phyloP scores from a whole-genome alignment of 352 stramenopile genomes.

The Globisporangium takayamanum region DNA sequence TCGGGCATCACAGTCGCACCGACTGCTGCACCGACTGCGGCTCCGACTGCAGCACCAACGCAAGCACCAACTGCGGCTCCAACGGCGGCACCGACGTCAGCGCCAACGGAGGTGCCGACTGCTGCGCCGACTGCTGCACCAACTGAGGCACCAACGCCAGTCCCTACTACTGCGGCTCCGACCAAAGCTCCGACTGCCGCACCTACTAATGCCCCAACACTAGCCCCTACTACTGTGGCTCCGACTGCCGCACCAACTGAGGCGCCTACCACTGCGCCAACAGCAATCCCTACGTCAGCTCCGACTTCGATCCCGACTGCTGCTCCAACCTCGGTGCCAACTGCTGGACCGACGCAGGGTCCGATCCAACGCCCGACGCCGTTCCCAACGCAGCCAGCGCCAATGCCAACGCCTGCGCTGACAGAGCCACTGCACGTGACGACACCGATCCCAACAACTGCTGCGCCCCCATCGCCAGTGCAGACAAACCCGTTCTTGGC shows the following conservation, averaged over 20 bases:
- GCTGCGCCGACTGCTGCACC: slow-evolving; percentile 7
- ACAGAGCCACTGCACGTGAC: background rate
- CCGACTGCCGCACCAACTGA: slow-evolving; percentile 5
- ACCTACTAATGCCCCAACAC: slow-evolving; percentile 3
- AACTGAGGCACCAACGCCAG: background rate
- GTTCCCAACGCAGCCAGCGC: background rate
- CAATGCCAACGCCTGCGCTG: background rate
- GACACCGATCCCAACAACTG: background rate
- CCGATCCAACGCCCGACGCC: background rate
- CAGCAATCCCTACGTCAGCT: background rate
- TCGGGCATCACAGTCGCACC: slow-evolving; percentile 12
- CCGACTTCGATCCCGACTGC: background rate
- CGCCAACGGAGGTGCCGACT: background rate
- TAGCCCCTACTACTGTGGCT: background rate
- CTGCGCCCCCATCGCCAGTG: background rate
- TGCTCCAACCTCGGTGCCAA: background rate
- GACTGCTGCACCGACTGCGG: slow-evolving; percentile 6
- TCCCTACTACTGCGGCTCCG: background rate
- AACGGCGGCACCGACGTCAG: no score
- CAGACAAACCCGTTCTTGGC: slow-evolving; percentile 6
- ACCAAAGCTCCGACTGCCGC: slow-evolving; percentile 7
- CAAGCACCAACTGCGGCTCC: background rate
- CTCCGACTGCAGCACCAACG: slow-evolving; percentile 6
- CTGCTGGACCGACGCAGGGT: background rate
- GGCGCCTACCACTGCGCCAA: slow-evolving; percentile 1